Percentiles rank a stretch among this genome's conserved stretches.
Conservation (phyloP, 805 yeast genomes). For the Wickerhamomyces sydowiorum region DNA sequence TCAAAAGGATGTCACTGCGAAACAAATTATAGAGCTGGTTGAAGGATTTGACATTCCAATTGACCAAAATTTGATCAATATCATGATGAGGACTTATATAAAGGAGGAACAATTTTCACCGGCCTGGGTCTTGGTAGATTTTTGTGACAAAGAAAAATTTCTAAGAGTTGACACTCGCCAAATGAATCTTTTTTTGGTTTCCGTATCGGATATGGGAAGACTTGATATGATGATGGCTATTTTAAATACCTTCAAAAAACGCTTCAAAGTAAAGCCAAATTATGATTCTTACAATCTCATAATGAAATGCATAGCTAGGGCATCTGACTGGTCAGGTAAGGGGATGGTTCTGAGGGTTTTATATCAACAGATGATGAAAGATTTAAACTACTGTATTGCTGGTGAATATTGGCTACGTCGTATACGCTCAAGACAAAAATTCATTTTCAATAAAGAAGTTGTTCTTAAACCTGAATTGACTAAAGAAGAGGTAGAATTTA, state of each 20-base stretch:
- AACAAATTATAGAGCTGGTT: slow-evolving; percentile 9
- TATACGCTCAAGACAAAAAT: slow-evolving; percentile 16
- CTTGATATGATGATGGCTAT: slow-evolving; percentile 29
- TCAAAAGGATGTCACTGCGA: slow-evolving; percentile 4
- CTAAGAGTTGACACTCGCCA: slow-evolving; percentile 12
- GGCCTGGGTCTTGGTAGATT: slow-evolving; percentile 25
- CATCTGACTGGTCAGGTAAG: slow-evolving; percentile 25
- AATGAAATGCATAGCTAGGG: slow-evolving; percentile 28
- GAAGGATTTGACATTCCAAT: slow-evolving; percentile 19
- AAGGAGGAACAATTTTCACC: slow-evolving; percentile 21
- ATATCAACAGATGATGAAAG: slow-evolving; percentile 18
- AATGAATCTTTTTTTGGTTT: slow-evolving; percentile 26
- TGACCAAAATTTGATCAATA: slow-evolving; percentile 18
- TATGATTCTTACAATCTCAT: slow-evolving; percentile 26
- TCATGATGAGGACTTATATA: slow-evolving; percentile 22
- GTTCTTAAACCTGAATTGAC: slow-evolving; percentile 13
- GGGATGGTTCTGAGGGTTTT: slow-evolving; percentile 19
- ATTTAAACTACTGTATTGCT: slow-evolving; percentile 10
- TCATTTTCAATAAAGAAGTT: slow-evolving; percentile 11
- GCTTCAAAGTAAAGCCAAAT: slow-evolving; percentile 25
- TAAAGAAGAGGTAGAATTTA: slow-evolving; percentile 8
- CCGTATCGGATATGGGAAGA: slow-evolving; percentile 27
- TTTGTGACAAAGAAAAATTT: slow-evolving; percentile 7
- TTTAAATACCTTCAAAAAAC: slow-evolving; percentile 24
- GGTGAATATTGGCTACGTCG: slow-evolving; percentile 23